Percentiles rank a stretch among this genome's conserved stretches.
Conservation (phyloP, 1,284 basidiomycete genomes). For the Ganoderma lingzhi region DNA sequence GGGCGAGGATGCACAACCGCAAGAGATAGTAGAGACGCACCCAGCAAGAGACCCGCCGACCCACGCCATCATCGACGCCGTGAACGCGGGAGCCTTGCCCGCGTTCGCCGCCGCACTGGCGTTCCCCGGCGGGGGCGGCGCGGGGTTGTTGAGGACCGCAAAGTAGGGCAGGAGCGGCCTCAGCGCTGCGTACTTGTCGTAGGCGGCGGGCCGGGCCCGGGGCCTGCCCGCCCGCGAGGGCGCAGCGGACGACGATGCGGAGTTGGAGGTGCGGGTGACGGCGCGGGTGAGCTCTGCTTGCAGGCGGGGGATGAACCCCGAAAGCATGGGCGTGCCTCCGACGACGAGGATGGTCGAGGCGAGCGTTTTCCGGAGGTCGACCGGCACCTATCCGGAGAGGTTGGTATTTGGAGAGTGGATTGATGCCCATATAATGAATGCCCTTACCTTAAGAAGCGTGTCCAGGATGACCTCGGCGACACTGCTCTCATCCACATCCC, state of each 20-base stretch:
- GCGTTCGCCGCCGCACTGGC: conserved; percentile 54
- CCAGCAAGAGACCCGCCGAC: conserved; percentile 94
- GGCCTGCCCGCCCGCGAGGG: conserved; percentile 44
- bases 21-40: conserved; percentile 51
- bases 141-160: conserved; percentile 86
- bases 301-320: conserved; percentile 90
- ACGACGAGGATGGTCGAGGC: conserved; percentile 84
- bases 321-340: conserved; percentile 92
- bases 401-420: neutral
- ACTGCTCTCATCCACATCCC: conserved; percentile 87
- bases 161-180: conserved; percentile 75
- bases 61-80: conserved; percentile 84
- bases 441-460: conserved; percentile 74
- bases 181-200: conserved; percentile 78
- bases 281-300: conserved; percentile 76
- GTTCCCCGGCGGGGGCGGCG: conserved; percentile 51
- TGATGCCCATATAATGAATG: conserved; percentile 1
- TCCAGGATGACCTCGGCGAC: conserved; percentile 85
- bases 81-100: conserved; percentile 87
- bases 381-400: conserved; percentile 68
- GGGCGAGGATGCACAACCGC: neutral
- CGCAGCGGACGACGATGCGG: conserved; percentile 42
- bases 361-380: conserved; percentile 87
- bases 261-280: conserved; percentile 54
- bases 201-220: conserved; percentile 53